These are phyloP conservation scores for Eucalyptus grandis DNA, from an alignment of 345 rosid species.

Conservation along the genomic window DNA sequence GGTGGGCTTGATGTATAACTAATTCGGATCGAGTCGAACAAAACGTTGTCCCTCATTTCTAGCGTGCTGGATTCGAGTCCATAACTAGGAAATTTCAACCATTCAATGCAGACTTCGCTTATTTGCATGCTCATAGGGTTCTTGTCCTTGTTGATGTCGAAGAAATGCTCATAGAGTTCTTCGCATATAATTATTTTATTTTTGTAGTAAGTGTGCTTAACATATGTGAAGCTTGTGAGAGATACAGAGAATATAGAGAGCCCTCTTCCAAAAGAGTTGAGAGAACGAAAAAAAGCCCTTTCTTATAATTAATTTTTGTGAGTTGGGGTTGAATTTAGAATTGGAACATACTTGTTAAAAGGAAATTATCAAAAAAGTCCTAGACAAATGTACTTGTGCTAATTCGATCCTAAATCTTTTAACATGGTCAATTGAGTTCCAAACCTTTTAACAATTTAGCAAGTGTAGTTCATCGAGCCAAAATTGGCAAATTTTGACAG, in stretches of 20 bases:
- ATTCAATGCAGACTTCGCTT: background rate
- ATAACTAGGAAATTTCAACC: background rate
- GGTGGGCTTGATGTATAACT: background rate
- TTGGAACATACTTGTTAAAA: background rate
- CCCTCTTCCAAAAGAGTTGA: background rate
- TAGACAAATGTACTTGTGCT: no score
- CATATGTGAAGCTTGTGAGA: background rate
- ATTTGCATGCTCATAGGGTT: background rate
- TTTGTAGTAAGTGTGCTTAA: background rate
- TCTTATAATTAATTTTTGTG: background rate
- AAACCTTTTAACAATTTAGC: no score
- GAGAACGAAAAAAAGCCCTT: background rate
- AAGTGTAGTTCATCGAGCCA: no score
- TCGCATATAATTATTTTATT: background rate
- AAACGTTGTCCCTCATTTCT: no score
- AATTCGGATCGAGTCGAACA: background rate
- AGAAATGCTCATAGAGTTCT: background rate
- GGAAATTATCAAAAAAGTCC: no score
- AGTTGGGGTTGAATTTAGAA: background rate
- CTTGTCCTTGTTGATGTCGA: background rate
- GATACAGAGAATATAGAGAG: background rate
- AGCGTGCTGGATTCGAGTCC: no score
- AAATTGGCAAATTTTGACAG: no score
- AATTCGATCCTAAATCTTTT: no score
- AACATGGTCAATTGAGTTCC: fast-evolving